Conservation (phyloP, 2,329 filamentous ascomycete genomes). For the Onygenales sp. region DNA sequence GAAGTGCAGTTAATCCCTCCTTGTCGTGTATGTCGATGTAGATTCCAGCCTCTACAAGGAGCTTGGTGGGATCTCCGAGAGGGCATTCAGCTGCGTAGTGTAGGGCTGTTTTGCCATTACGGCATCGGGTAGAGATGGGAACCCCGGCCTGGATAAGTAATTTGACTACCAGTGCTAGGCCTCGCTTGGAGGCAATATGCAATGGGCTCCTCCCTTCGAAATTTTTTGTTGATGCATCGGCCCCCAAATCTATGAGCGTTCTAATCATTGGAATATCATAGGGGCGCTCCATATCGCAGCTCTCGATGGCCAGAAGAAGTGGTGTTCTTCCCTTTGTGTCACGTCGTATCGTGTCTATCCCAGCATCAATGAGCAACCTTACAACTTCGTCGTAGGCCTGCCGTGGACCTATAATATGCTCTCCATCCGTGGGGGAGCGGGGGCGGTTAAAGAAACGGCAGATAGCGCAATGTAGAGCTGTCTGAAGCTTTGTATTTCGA, state of each 20-base stretch:
- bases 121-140: background rate
- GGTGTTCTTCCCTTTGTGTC: background rate
- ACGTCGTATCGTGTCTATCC: background rate
- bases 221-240: background rate
- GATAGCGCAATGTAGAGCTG: background rate
- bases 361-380: background rate
- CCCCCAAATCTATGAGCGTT: background rate
- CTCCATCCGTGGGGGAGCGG: too few species aligned
- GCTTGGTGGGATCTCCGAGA: background rate
- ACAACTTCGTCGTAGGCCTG: background rate
- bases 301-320: background rate
- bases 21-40: background rate
- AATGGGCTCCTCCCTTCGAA: background rate
- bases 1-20: background rate
- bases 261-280: background rate
- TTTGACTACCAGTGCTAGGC: background rate
- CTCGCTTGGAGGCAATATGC: background rate
- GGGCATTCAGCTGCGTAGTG: background rate
- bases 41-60: background rate
- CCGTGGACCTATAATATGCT: too few species aligned
- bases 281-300: too few species aligned
- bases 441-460: too few species aligned
- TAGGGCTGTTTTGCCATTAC: background rate
- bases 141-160: background rate
- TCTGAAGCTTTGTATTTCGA: background rate